Evolutionary conservation across 1,139 yeast genomes (phyloP), one percentile per base, ranked within the genome.

Genomic region (Pichia terricola): DNA sequence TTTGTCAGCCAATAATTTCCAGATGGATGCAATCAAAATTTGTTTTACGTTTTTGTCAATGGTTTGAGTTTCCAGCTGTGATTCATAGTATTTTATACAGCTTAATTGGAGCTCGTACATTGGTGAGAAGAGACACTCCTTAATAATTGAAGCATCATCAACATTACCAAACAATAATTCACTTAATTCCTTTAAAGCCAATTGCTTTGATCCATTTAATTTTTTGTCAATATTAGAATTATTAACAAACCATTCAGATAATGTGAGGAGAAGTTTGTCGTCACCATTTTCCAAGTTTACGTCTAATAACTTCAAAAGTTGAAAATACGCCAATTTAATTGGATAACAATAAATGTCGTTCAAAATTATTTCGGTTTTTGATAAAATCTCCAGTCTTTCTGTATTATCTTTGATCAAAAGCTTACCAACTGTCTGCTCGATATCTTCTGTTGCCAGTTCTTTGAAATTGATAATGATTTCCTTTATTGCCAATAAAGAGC

Each of bases 101-200:
- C 63, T 57, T 4, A 68, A 51, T 52, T 75, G 80, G 9, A 77
- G 77, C 48, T 77, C 81, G 49, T 68, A 75, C 38, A 64, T 65
- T 2, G 62, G 47, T 2, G 77, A 73, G 1, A 45, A 39, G 25
- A 73, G 48, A 4, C 69, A 66, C 4, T 64, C 41, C 6, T 58
- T 50, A 5, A 67, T 41, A 2, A 73, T 44, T 0, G 5, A n/a
- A 4, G 59, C 61, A 0, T 42, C 40, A 35, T 39, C 37, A 4
- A 40, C 16, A 40, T 56, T 55, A 9, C 50, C 41, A 5, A 69
- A 48, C 22, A 73, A 52, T 5, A 70, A 45, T 4, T 50, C 45
- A 6, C 61, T 54, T 4, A 67, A 52, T 11, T 58, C 62, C 22
- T 68, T 62, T 26, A 74, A 45, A 16, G 73, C 65, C 26, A 75